Conservation (phyloP, 805 yeast genomes). For the Lipomyces chichibuensis region DNA sequence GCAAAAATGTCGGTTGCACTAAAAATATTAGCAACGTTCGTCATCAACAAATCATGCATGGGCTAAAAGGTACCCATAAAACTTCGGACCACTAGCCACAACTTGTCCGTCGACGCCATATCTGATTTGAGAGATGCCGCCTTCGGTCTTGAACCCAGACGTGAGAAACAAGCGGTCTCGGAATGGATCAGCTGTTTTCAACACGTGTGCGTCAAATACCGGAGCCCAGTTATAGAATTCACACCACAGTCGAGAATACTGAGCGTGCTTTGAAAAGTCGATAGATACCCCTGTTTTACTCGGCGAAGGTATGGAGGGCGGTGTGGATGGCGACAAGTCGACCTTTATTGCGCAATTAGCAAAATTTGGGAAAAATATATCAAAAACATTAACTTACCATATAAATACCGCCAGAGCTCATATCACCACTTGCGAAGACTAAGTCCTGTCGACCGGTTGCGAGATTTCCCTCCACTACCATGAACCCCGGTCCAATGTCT, state of each 20-base stretch:
- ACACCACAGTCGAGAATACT: slow-evolving; percentile 3
- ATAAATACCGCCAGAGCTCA: slow-evolving; percentile 23
- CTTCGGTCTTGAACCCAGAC: slow-evolving; percentile 20
- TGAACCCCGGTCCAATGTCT: slow-evolving; percentile 24
- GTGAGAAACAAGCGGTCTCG: slow-evolving; percentile 20
- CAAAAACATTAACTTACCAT: neutral
- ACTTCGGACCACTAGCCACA: slow-evolving; percentile 15
- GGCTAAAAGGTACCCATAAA: slow-evolving; percentile 6
- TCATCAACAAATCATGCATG: too few relatives aligned
- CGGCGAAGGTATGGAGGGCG: neutral
- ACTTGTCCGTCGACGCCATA: slow-evolving; percentile 23
- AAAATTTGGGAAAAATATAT: too few relatives aligned
- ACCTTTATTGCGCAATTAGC: neutral
- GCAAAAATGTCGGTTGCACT: slow-evolving; percentile 20
- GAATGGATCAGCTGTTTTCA: slow-evolving; percentile 10
- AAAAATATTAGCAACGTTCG: neutral
- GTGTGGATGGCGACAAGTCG: neutral
- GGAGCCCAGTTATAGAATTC: slow-evolving; percentile 27
- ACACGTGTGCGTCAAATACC: slow-evolving; percentile 18
- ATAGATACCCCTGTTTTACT: neutral
- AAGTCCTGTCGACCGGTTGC: slow-evolving; percentile 10
- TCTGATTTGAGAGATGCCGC: slow-evolving; percentile 22
- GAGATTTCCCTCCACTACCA: slow-evolving; percentile 16
- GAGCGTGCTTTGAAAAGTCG: neutral
- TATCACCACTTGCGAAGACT: slow-evolving; percentile 23